Percentiles rank a stretch among this genome's conserved stretches.
phyloP scores from a whole-genome alignment of 805 yeast genomes.

The Monosporozyma yasuniensis region DNA sequence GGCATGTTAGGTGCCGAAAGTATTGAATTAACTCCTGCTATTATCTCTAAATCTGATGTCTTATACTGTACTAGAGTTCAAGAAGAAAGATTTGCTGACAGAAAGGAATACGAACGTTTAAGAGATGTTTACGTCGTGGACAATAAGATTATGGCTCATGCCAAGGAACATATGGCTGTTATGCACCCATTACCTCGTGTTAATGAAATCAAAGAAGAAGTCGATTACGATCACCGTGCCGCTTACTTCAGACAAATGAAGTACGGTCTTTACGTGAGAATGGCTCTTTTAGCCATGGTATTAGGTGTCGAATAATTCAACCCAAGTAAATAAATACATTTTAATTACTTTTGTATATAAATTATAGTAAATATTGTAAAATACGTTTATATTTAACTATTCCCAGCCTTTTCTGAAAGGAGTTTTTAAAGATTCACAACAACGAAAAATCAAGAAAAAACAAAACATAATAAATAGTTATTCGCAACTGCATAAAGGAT shows the following conservation, averaged over 20 bases:
- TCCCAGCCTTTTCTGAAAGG: background rate
- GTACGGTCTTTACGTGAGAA: constrained; percentile 94
- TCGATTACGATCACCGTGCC: constrained; percentile 98
- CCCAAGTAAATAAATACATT: background rate
- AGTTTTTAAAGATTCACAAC: background rate
- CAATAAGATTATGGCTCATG: constrained; percentile 80
- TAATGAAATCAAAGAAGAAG: constrained; percentile 93
- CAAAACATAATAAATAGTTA: background rate
- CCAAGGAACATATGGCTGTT: constrained; percentile 97
- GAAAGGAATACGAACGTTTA: constrained; percentile 71
- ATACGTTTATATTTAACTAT: background rate
- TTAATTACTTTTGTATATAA: constrained; percentile 1
- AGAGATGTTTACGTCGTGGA: constrained; percentile 90
- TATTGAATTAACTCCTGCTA: constrained; percentile 69
- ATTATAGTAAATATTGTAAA: background rate
- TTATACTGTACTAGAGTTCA: constrained; percentile 97
- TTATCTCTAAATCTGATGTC: constrained; percentile 86
- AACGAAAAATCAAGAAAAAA: background rate
- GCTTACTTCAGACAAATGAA: constrained; percentile 99
- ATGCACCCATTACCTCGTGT: constrained; percentile 99
- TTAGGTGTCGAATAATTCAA: constrained; percentile 80
- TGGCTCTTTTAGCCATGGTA: constrained; percentile 98
- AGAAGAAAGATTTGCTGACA: constrained; percentile 83
- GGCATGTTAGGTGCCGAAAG: constrained; percentile 70
- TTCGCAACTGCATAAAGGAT: background rate